Conservation (phyloP, 768 basidiomycete species). For the Lactarius tabidus region DNA sequence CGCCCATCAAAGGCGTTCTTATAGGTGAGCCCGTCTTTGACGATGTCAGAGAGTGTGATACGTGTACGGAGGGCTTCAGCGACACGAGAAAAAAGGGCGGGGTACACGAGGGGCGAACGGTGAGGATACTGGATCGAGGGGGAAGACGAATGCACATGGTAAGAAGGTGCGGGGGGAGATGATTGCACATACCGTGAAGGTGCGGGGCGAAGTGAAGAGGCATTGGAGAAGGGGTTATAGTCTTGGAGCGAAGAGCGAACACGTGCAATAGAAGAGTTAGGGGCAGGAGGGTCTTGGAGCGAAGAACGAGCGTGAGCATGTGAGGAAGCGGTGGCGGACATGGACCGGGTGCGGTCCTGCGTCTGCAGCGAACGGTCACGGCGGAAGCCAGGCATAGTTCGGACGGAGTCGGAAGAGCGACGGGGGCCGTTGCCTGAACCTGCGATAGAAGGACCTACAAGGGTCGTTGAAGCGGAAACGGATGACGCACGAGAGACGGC, state of each 20-base stretch:
- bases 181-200: too few relatives aligned
- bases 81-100: slow-evolving; percentile 91
- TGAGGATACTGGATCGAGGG: slow-evolving; percentile 37
- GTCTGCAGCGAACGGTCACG: too few relatives aligned
- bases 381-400: too few relatives aligned
- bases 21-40: slow-evolving; percentile 95
- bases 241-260: too few relatives aligned
- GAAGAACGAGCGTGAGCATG: slow-evolving; percentile 47
- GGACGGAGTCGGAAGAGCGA: too few relatives aligned
- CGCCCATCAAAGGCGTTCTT: slow-evolving; percentile 96
- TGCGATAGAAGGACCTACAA: too few relatives aligned
- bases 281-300: slow-evolving; percentile 31
- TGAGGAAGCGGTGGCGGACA: slow-evolving; percentile 55
- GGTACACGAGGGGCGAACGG: slow-evolving; percentile 84
- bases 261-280: too few relatives aligned
- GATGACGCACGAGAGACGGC: too few relatives aligned
- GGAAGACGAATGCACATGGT: slow-evolving; percentile 22
- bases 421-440: too few relatives aligned
- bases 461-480: too few relatives aligned
- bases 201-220: too few relatives aligned
- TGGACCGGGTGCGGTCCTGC: slow-evolving; percentile 73
- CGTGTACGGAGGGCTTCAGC: slow-evolving; percentile 90
- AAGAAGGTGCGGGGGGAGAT: slow-evolving; percentile 34
- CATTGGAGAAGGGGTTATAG: too few relatives aligned
- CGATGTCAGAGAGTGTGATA: slow-evolving; percentile 69